Percentiles rank a stretch among this genome's conserved stretches.
Evolutionary conservation across 1,284 basidiomycete genomes (phyloP).

Genomic region (Naganishia liquefaciens): DNA sequence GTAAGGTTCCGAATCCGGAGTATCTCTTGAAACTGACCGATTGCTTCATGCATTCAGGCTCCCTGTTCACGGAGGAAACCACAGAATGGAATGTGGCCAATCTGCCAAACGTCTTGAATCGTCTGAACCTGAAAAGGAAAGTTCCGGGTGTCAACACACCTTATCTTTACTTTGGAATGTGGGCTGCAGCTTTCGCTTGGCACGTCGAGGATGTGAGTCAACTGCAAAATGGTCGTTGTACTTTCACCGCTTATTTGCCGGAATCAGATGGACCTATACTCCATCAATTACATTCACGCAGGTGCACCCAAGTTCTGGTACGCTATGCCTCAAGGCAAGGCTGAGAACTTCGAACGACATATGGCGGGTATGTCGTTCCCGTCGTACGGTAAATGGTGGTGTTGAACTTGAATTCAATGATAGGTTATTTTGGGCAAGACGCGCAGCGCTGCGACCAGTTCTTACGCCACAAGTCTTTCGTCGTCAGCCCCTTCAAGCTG

Average conservation of each 20-base stretch:
- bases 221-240: not conserved
- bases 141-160: conserved; percentile 96
- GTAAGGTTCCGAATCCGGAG: conserved; percentile 49
- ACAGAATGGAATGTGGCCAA: conserved; percentile 89
- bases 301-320: conserved; percentile 98
- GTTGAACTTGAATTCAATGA: not conserved
- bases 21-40: not conserved
- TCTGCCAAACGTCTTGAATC: conserved; percentile 81
- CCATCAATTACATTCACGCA: conserved; percentile 99
- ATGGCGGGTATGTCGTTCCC: conserved; percentile 67
- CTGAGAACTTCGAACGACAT: conserved; percentile 71
- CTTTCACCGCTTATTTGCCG: not conserved
- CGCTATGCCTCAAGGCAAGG: conserved; percentile 82
- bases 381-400: conserved; percentile 22
- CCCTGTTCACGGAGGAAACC: conserved; percentile 79
- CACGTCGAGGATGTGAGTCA: conserved; percentile 76
- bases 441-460: conserved; percentile 85
- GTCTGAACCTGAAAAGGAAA: conserved; percentile 65
- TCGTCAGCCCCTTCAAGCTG: conserved; percentile 83
- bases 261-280: conserved; percentile 85
- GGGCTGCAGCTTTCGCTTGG: conserved; percentile 98
- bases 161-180: conserved; percentile 99
- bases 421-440: conserved; percentile 84
- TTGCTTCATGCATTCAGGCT: conserved; percentile 56
- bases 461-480: conserved; percentile 93